Evolutionary conservation across 768 basidiomycete species (phyloP), one percentile per base, ranked within the genome.

Genomic region (Auricularia sp.): DNA sequence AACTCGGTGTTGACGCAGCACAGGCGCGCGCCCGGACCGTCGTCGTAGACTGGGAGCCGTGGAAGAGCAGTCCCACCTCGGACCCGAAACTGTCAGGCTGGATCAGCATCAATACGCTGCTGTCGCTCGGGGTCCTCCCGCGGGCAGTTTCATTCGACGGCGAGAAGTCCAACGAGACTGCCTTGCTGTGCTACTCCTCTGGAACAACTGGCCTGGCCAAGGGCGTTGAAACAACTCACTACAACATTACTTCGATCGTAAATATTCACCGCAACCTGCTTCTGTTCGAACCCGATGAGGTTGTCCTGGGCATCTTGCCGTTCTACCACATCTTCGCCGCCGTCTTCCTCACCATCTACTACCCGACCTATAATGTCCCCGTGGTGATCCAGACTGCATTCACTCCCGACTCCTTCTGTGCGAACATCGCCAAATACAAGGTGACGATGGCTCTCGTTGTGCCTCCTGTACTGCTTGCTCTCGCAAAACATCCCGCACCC

Each of bases 151-250:
- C 74, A 68, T 85, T 87, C 61, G 78, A 84, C 13, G 85, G 82
- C 0, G 68, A 77, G 0, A 71, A 76, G 21, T 77, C 85, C 1
- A 71, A 85, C 63, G 85, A 88, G 69, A 90, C 90, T 0, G 73
- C 78, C 3, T 84, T 83, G 68, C 70, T 91, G 45, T 90, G 87
- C 65, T 90, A 90, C 65, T 78, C 75, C 5, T 76, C 75, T 72
- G 90, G 90, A 3, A 92, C 90, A 1, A 90, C 88, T 0, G 89
- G 90, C 1, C 85, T 85, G 67, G 86, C 91, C 2, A 94, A 93
- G 74, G 91, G 83, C 5, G 82, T 85, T 21, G 76, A 80, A 70
- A 75, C 75, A 6, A 73, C 73, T 39, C 77, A 78, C 68, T 68
- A 81, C 65, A 93, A 93, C 69, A 72, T 93, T 59, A 84, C 81